Conservation (phyloP, 1,284 basidiomycete species). For the Ustilago hordei region DNA sequence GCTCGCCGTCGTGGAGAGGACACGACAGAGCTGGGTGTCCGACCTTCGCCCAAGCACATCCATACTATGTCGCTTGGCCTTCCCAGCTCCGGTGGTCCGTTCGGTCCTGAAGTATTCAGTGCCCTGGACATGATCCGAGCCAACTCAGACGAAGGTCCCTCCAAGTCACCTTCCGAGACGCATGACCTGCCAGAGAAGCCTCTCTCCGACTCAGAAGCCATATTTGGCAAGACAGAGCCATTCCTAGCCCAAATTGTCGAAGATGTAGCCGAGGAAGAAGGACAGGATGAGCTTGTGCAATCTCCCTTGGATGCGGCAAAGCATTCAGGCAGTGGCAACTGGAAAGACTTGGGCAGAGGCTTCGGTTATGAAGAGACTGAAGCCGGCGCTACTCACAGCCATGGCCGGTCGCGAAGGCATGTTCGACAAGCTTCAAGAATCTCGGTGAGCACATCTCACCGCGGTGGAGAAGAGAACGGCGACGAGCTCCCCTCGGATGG, state of each 20-base stretch:
- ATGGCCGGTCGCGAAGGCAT: constrained; percentile 12
- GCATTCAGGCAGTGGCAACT: constrained; percentile 22
- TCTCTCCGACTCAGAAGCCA: constrained; percentile 34
- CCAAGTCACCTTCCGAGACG: constrained; percentile 29
- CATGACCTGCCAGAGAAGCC: constrained; percentile 27
- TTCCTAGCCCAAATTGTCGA: constrained; percentile 30
- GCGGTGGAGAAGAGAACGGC: constrained; percentile 31
- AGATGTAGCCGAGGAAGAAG: constrained; percentile 28
- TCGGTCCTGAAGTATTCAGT: constrained; percentile 53
- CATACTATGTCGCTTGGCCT: constrained; percentile 62
- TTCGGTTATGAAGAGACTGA: constrained; percentile 57
- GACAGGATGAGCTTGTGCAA: background rate
- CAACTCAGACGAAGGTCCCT: constrained; percentile 36
- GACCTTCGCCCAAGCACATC: constrained; percentile 18
- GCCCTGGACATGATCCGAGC: constrained; percentile 57
- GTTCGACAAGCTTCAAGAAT: constrained; percentile 35
- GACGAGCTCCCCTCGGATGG: constrained; percentile 20
- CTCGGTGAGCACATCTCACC: constrained; percentile 42
- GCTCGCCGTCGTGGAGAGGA: constrained; percentile 30
- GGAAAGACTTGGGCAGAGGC: constrained; percentile 57
- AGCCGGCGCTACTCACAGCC: background rate
- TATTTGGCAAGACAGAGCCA: constrained; percentile 6
- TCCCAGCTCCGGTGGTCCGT: constrained; percentile 53
- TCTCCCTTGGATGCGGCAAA: constrained; percentile 3
- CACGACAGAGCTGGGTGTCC: constrained; percentile 11